These are phyloP conservation scores for Teratosphaeria epicoccoides DNA, from an alignment of 2,329 filamentous ascomycete genomes.

Conservation along the genomic window DNA sequence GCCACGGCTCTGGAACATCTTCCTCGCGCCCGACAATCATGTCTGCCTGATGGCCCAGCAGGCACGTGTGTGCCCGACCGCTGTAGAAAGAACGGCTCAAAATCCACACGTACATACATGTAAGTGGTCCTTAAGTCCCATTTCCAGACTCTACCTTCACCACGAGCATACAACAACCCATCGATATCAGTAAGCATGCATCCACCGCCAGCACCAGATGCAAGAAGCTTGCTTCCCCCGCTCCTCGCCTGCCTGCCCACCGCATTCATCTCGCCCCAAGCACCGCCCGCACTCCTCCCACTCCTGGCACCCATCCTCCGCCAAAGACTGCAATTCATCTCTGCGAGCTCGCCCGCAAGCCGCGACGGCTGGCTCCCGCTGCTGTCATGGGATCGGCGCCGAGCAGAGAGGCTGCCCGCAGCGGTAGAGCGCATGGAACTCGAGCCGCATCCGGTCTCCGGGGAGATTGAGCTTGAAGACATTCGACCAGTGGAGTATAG, in stretches of 20 bases:
- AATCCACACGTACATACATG: too few relatives aligned
- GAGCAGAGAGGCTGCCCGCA: constrained; percentile 49
- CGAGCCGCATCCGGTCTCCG: constrained; percentile 71
- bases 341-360: constrained; percentile 36
- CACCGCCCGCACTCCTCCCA: constrained; percentile 50
- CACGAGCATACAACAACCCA: background rate
- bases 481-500: constrained; percentile 52
- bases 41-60: too few relatives aligned
- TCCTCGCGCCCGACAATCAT: too few relatives aligned
- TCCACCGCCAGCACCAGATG: constrained; percentile 38
- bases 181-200: constrained; percentile 6
- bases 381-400: constrained; percentile 55
- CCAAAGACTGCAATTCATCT: constrained; percentile 53
- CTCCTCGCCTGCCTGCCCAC: constrained; percentile 54
- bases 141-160: too few relatives aligned
- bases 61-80: too few relatives aligned
- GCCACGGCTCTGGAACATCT: too few relatives aligned
- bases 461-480: constrained; percentile 67
- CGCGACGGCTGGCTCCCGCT: constrained; percentile 55
- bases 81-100: too few relatives aligned
- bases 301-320: constrained; percentile 54
- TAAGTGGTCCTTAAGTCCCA: too few relatives aligned
- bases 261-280: constrained; percentile 47
- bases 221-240: constrained; percentile 48
- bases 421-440: constrained; percentile 53